phyloP scores from a whole-genome alignment of 768 basidiomycete species.

The Holtermanniella nyarrowii region DNA sequence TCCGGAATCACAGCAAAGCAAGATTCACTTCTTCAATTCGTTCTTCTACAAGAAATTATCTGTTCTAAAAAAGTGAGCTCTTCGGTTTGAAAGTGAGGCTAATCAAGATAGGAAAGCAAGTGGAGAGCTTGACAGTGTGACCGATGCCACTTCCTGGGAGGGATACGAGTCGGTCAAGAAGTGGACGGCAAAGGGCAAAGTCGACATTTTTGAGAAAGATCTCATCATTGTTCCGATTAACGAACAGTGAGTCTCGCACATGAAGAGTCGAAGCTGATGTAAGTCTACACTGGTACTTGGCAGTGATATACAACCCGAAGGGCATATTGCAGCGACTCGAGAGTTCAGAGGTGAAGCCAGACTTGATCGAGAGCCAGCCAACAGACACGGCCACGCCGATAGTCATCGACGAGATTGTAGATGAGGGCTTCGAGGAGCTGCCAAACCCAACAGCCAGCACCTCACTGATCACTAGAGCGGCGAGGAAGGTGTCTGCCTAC shows the following conservation, averaged over 20 bases:
- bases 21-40: constrained; percentile 81
- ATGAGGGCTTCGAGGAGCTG: constrained; percentile 1
- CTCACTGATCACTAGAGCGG: not conserved
- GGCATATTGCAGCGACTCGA: constrained; percentile 41
- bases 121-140: not conserved
- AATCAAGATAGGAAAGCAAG: constrained; percentile 43
- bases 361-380: not conserved
- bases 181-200: constrained; percentile 68
- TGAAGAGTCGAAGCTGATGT: not conserved
- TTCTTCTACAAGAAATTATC: constrained; percentile 96
- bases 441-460: not conserved
- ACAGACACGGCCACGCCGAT: not conserved
- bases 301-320: constrained; percentile 78
- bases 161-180: constrained; percentile 71
- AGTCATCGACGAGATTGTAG: not conserved
- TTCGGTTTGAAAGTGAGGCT: too few species aligned
- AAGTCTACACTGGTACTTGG: constrained; percentile 95
- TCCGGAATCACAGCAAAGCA: constrained; percentile 52
- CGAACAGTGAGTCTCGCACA: constrained; percentile 59
- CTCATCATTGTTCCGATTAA: constrained; percentile 94
- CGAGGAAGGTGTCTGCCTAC: not conserved
- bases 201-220: constrained; percentile 80
- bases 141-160: constrained; percentile 16
- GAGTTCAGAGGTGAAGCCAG: not conserved
- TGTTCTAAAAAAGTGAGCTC: too few species aligned